Conservation (phyloP, 768 basidiomycete species). For the Collybiopsis luxurians region DNA sequence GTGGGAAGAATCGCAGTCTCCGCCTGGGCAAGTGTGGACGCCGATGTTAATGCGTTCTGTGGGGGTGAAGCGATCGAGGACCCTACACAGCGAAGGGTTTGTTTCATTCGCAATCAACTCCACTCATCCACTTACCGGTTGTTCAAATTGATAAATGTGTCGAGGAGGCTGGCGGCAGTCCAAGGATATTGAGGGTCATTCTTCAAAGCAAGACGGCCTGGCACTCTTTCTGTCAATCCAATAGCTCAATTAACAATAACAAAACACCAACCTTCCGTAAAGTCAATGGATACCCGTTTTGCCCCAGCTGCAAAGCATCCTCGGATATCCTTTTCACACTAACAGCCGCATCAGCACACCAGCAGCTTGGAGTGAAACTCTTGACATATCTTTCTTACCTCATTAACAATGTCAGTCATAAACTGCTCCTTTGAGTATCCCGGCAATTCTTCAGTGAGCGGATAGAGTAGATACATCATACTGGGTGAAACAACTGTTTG, state of each 20-base stretch:
- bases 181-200: conserved; percentile 5
- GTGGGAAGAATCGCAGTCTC: conserved; percentile 3
- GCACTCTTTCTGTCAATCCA: not conserved
- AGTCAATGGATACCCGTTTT: conserved; percentile 7
- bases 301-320: conserved; percentile 6
- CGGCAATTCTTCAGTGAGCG: not conserved
- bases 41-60: conserved; percentile 3
- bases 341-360: no score
- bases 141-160: conserved; percentile 1
- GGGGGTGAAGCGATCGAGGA: conserved; percentile 5
- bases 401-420: not conserved
- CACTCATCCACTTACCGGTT: not conserved
- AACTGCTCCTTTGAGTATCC: conserved; percentile 2
- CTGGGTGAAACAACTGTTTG: conserved; percentile 4
- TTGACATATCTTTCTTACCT: not conserved
- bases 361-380: no score
- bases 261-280: conserved; percentile 3
- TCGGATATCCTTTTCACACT: conserved; percentile 6
- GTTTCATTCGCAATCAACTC: not conserved
- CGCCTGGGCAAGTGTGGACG: conserved; percentile 6
- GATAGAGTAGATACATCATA: conserved; percentile 6
- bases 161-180: conserved; percentile 5
- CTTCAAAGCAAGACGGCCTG: conserved; percentile 4
- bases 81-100: not conserved
- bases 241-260: not conserved